Conservation (phyloP, 106 monocot species). For the Gastrodia elata region DNA sequence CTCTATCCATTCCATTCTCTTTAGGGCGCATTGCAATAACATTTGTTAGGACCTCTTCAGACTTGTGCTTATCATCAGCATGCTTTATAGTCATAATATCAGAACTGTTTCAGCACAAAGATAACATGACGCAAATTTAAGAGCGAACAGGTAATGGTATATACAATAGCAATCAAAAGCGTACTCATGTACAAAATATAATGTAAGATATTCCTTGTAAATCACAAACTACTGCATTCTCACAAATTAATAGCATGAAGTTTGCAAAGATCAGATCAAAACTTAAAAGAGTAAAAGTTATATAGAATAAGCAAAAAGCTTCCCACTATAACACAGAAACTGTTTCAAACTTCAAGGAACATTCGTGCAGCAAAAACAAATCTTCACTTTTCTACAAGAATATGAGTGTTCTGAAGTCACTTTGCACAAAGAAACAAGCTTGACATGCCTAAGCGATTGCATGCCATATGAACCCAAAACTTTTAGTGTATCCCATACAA, state of each 20-base stretch:
- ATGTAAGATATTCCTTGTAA: background rate
- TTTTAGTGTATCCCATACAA: no score
- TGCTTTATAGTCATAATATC: conserved; percentile 4
- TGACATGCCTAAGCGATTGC: background rate
- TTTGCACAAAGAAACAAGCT: background rate
- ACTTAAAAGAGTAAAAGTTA: no score
- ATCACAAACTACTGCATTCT: background rate
- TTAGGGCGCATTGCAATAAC: background rate
- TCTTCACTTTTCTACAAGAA: background rate
- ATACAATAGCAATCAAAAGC: background rate
- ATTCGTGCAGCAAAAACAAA: background rate
- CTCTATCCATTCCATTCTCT: conserved; percentile 1
- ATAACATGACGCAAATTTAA: background rate
- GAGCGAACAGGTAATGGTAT: background rate
- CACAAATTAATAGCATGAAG: background rate
- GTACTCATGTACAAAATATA: background rate
- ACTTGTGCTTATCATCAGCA: conserved; percentile 2
- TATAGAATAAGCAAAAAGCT: background rate
- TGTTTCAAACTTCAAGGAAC: background rate
- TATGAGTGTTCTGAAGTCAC: background rate
- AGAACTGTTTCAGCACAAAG: background rate
- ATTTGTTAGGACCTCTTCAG: background rate
- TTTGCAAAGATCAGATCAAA: background rate
- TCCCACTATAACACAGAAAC: background rate
- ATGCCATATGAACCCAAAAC: background rate